Evolutionary conservation across 768 basidiomycete genomes (phyloP), one percentile per base, ranked within the genome.

Genomic region (Chlorophyllum brunneum): DNA sequence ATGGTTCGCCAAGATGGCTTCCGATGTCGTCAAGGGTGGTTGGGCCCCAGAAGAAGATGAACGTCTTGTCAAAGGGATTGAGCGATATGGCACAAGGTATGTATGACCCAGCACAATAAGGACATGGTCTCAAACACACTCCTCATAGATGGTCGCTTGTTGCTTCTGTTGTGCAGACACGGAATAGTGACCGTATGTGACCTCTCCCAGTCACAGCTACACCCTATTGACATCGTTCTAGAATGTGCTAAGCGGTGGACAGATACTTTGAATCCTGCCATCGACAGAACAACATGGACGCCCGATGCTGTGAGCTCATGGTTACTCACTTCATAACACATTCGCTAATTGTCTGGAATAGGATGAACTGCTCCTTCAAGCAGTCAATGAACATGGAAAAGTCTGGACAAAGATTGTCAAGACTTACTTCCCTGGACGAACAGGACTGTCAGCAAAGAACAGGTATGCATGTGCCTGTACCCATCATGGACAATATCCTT

Each of bases 191-290:
- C 59, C 81, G 80, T 82, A 68, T 54, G 80, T 70, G 26, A 18
- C 13, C 39, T 27, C 16, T 44, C 48, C 18, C 48, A 24, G 16
- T 36, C 40, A 22, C 20, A 48, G n/a, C 27, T 48, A 18, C 40
- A 36, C 18, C 53, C 63, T 46, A 60, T 57, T 58, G 13, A 52
- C 49, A 51, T 48, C 57, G 30, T 22, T 40, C 46, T 42, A 80
- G 80, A 82, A 68, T 82, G 80, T 57, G 79, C 80, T 29, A 82
- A 81, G 59, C 77, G 80, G 10, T 82, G 80, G 80, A 78, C 78
- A 13, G 80, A 82, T 62, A 81, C 80, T 6, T 63, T 82, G 26
- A 81, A 81, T 61, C 80, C 80, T 49, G 75, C 77, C 31, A 82
- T 82, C 51, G 80, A 82, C 61, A 70, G 79, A 31, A 80, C 78